These are phyloP conservation scores for Candida boidinii DNA, from an alignment of 805 yeast genomes.

Conservation along the genomic window DNA sequence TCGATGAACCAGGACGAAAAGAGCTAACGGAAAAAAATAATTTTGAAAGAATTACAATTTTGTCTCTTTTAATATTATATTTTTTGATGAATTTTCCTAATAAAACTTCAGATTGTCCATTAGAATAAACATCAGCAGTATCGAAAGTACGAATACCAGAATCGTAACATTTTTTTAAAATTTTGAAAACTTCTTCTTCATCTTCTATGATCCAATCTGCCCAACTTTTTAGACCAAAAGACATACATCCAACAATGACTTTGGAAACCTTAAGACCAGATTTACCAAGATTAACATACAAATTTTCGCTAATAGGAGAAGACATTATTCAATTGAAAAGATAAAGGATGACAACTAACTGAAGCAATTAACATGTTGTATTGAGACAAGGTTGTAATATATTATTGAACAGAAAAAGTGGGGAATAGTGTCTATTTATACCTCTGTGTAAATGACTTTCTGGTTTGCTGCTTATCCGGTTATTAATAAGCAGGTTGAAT, in stretches of 20 bases:
- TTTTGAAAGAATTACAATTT: slow-evolving; percentile 49
- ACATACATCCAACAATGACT: slow-evolving; percentile 48
- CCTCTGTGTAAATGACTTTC: no score
- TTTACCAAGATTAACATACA: slow-evolving; percentile 24
- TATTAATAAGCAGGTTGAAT: no score
- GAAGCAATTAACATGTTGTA: no score
- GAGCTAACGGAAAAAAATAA: slow-evolving; percentile 11
- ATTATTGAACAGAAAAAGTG: no score
- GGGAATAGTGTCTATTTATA: no score
- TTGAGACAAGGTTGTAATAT: no score
- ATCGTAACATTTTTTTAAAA: slow-evolving; percentile 39
- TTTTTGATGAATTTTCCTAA: slow-evolving; percentile 46
- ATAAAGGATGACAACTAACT: no score
- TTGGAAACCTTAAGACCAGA: slow-evolving; percentile 43
- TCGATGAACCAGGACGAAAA: slow-evolving; percentile 3
- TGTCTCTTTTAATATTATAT: slow-evolving; percentile 43
- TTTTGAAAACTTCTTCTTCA: slow-evolving; percentile 34
- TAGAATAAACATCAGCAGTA: slow-evolving; percentile 41
- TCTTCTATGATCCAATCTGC: slow-evolving; percentile 38
- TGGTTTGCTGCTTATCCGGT: no score
- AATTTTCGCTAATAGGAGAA: no score
- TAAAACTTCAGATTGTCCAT: slow-evolving; percentile 38
- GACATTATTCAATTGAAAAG: no score
- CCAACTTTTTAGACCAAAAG: slow-evolving; percentile 36
- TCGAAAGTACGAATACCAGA: slow-evolving; percentile 39